Evolutionary conservation across 305 asterid genomes (phyloP).

Genomic region (Solanum hybrid): DNA sequence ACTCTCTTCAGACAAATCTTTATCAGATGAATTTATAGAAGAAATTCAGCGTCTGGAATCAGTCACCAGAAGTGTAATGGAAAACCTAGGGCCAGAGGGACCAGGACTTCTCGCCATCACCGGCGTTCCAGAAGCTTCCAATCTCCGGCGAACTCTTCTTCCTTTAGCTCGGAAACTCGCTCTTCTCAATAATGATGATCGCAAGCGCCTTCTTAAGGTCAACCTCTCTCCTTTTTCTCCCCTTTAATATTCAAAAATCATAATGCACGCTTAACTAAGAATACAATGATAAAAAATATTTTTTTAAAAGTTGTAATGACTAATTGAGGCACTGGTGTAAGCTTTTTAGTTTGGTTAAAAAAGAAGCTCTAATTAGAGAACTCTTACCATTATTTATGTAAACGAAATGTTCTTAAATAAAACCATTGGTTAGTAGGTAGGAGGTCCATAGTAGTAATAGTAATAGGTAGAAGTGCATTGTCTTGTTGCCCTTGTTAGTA

Average conservation of each 20-base stretch:
- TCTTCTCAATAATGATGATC: constrained; percentile 44
- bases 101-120: constrained; percentile 69
- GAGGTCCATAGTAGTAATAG: background rate
- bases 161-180: constrained; percentile 75
- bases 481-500: background rate
- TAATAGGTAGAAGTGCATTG: background rate
- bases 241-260: background rate
- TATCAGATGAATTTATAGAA: constrained; percentile 6
- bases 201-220: constrained; percentile 77
- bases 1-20: constrained; percentile 26
- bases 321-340: background rate
- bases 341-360: background rate
- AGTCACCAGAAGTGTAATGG: constrained; percentile 33
- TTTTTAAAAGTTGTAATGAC: background rate
- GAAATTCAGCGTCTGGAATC: constrained; percentile 36
- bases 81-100: constrained; percentile 66
- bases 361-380: background rate
- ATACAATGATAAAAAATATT: too few relatives aligned
- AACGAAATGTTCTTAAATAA: background rate
- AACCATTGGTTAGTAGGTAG: background rate
- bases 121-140: constrained; percentile 50
- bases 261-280: background rate
- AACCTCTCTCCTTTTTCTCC: background rate
- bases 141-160: constrained; percentile 43
- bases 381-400: background rate